Conservation (phyloP, 2,329 filamentous ascomycete genomes). For the Sporothrix inflata region DNA sequence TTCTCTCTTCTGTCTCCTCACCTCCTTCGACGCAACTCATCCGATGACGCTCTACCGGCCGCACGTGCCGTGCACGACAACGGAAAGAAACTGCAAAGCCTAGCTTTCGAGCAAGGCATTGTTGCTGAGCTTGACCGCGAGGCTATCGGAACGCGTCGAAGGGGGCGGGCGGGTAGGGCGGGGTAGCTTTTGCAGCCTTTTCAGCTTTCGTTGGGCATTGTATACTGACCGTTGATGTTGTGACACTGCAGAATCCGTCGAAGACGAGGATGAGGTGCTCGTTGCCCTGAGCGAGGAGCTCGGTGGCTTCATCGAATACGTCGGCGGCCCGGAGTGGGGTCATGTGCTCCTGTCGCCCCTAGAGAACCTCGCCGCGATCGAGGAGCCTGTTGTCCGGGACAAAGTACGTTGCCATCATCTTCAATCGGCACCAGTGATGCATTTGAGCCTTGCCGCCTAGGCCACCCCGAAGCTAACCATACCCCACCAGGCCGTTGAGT, state of each 20-base stretch:
- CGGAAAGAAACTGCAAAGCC: background rate
- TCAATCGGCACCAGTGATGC: too few relatives aligned
- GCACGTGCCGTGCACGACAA: constrained; percentile 1
- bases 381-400: constrained; percentile 95
- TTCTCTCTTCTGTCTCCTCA: background rate
- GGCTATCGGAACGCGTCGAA: background rate
- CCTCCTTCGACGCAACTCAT: background rate
- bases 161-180: background rate
- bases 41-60: background rate
- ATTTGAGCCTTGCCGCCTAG: too few relatives aligned
- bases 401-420: constrained; percentile 65
- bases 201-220: background rate
- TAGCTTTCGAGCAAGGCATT: background rate
- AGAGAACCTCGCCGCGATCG: constrained; percentile 97
- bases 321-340: constrained; percentile 89
- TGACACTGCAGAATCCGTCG: constrained; percentile 78
- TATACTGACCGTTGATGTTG: constrained; percentile 20
- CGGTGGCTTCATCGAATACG: constrained; percentile 95
- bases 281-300: constrained; percentile 97
- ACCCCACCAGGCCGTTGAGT: constrained; percentile 81
- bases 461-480: too few relatives aligned
- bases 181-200: background rate
- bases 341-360: constrained; percentile 96
- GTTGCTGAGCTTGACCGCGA: background rate
- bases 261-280: constrained; percentile 98